Conservation (phyloP, 2,329 filamentous ascomycete genomes). For the Ophiostoma himal-ulmi region DNA sequence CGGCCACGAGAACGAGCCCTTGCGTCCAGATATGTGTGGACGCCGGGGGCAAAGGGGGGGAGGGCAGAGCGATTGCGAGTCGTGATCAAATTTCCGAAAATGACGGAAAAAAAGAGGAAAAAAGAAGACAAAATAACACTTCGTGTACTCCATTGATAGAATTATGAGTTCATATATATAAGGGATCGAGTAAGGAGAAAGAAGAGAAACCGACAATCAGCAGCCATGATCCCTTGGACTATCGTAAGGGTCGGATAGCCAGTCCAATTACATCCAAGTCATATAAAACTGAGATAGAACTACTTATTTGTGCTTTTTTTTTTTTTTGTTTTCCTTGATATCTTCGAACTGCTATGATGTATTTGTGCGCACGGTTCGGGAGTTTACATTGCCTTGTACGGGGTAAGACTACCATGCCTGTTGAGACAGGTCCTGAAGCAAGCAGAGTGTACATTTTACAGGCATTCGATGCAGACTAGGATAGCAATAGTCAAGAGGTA, state of each 20-base stretch:
- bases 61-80: neutral
- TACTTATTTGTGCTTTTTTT: neutral
- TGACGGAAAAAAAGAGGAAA: neutral
- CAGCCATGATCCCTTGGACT: neutral
- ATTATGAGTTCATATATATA: neutral
- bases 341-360: neutral
- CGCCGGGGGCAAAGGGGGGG: neutral
- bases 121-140: neutral
- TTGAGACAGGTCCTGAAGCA: neutral
- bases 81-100: neutral
- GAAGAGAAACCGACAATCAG: neutral
- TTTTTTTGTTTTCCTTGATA: neutral
- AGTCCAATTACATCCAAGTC: neutral
- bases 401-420: neutral
- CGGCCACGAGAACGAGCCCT: slow-evolving; percentile 8
- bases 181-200: neutral
- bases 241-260: neutral
- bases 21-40: neutral
- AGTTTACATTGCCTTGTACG: neutral
- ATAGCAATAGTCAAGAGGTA: neutral
- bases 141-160: neutral
- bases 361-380: neutral
- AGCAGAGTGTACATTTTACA: neutral
- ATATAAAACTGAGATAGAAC: neutral
- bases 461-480: neutral